A percentile compares a stretch with the other conserved stretches of the same genome.
These are phyloP conservation scores for Raffaelea arxii DNA, from an alignment of 2,329 filamentous ascomycete species.

Conservation along the genomic window DNA sequence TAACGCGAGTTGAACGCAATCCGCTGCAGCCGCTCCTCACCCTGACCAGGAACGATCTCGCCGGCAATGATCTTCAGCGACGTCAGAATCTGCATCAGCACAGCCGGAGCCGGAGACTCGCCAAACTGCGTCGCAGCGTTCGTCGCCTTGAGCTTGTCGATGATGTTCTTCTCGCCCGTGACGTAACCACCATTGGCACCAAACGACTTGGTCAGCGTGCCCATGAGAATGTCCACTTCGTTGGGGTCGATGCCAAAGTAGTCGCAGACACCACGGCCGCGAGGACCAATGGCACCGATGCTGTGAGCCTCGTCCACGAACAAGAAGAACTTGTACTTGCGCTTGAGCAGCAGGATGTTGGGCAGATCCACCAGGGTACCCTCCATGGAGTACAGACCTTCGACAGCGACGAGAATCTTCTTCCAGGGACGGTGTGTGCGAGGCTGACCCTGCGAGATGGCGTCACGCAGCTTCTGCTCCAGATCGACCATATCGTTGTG, in stretches of 20 bases:
- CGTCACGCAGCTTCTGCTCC: slow-evolving; percentile 77
- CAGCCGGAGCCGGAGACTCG: slow-evolving; percentile 78
- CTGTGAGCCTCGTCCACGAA: slow-evolving; percentile 97
- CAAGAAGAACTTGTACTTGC: slow-evolving; percentile 92
- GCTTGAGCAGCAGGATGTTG: slow-evolving; percentile 75
- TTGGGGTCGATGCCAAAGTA: slow-evolving; percentile 87
- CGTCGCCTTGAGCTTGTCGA: slow-evolving; percentile 78
- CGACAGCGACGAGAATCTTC: slow-evolving; percentile 94
- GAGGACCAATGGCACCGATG: slow-evolving; percentile 81
- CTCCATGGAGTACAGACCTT: slow-evolving; percentile 98
- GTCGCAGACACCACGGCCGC: slow-evolving; percentile 87
- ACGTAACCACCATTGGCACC: slow-evolving; percentile 97
- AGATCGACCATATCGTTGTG: slow-evolving; percentile 92
- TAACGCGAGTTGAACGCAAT: slow-evolving; percentile 98
- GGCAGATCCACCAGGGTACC: slow-evolving; percentile 98
- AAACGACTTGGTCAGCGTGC: slow-evolving; percentile 95
- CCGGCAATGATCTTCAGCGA: slow-evolving; percentile 84
- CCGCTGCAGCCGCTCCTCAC: slow-evolving; percentile 88
- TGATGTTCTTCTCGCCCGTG: slow-evolving; percentile 77
- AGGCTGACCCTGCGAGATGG: slow-evolving; percentile 92
- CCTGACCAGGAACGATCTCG: slow-evolving; percentile 80
- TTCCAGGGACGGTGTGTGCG: slow-evolving; percentile 99
- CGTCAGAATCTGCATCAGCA: slow-evolving; percentile 82
- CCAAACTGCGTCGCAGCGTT: slow-evolving; percentile 83
- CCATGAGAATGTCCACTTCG: slow-evolving; percentile 94